Base-by-base conservation (phyloP, 2,329 filamentous ascomycete species). In the Aureobasidium sp. region DNA sequence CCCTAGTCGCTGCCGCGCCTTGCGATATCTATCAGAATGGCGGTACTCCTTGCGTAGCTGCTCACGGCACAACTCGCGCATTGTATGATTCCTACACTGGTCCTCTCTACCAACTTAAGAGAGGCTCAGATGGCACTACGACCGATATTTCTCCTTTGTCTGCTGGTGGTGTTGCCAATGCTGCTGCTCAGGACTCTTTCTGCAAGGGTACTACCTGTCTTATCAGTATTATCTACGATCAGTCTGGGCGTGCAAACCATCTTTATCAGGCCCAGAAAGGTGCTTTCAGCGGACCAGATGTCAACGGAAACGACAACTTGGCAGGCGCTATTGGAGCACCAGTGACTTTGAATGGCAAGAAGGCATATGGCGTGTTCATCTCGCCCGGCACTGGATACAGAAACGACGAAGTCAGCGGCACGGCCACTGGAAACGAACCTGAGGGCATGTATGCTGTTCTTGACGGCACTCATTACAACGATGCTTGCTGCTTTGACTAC, bases 41-140 rank as follows among this genome's bases (percentile, higher is more conserved):
- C 0, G 78, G 78, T 56, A 86, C 83, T 1, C 82, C 84, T n/a
- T 87, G 85, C 67, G 74, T 87, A 12, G 85, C 85, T 0, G 85
- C 85, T 0, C 84, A 87, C 69, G 82, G 82, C 70, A 87, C 84
- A n/a, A 87, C 84, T 62, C 81, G 85, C 4, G 83, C 84, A 17
- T 71, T 87, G 7, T 87, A 86, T 72, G 78, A 72, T 66, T 67
- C 76, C 57, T 87, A 74, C 73, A 75, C 58, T 8, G 81, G 82
- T 4, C 56, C 80, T 0, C 79, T 87, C 1, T 87, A 87, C 70
- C 83, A 87, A 66, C 78, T 87, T 2, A 76, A 77, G 61, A 84
- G 85, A 51, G 79, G 73, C 56, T 86, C 83, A 5, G 78, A 84
- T 68, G 68, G 74, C 44, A 68, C 76, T 29, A 83, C 78, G 1